Base-by-base conservation (phyloP, 805 yeast genomes). In the Schwanniomyces yamadae region DNA sequence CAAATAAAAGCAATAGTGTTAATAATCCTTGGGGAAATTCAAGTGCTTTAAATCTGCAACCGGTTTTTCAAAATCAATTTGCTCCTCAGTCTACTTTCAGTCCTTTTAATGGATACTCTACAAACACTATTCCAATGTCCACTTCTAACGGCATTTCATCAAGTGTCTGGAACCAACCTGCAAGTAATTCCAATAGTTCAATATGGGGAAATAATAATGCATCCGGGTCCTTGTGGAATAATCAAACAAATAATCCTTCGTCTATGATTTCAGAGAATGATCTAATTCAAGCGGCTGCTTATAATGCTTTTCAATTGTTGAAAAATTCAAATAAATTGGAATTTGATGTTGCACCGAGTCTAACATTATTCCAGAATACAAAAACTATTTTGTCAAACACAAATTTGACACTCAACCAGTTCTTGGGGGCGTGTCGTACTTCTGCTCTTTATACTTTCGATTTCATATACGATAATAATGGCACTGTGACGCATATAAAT, bases 391-490 rank as follows among this genome's bases (percentile, higher is more conserved):
- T 49, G 34, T 62, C 57, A 39, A 61, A 41, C 49, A 49, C 45
- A 36, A 52, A 34, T 21, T 53, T 53, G 32, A 55, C 52, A 40
- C 63, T 49, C 43, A 68, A 55, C 40, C 66, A 49, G 25, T 63
- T 55, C 38, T 51, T 69, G 36, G 42, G 45, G 12, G 48, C 48
- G 6, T 55, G 59, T 21, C 49, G 50, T 8, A 54, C 54, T 12
- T 42, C 62, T 21, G 34, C 57, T 10, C 51, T 54, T 4, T 54
- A 59, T 37, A 54, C 55, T 16, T 75, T 73, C 46, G 75, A 71
- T 15, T 52, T 71, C 27, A 46, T 66, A 15, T 68, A 66, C 45
- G 78, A 74, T 42, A 74, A 71, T 37, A 53, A 63, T 28, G 73
- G 74, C 1, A 61, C 58, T n/a, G 72, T 73, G 3, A 60, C 65